Evolutionary conservation across 306 rosid species (phyloP), one percentile per base, ranked within the genome.

Genomic region (Amphicarpaea edgeworthii): DNA sequence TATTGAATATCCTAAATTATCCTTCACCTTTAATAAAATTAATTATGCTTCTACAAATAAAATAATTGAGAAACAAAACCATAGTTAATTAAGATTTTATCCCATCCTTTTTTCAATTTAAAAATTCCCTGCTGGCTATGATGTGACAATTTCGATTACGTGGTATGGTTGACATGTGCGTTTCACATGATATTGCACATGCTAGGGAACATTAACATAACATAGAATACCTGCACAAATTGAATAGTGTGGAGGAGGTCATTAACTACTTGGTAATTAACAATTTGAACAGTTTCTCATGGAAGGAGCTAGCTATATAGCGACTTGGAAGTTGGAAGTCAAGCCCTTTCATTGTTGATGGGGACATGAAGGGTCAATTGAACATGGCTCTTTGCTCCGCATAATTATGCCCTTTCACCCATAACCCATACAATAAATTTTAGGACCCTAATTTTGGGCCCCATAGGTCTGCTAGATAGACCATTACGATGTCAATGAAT

Each of bases 131-230:
- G 58, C 20, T 59, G 66, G 66, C 12, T 19, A 24, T 43, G 79
- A 83, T 53, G 67, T 81, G 89, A 79, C 79, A 85, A 74, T 51
- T 83, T 87, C 64, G 86, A 83, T 86, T 82, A 82, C 82, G 86
- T 78, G 85, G 86, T 76, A 85, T 86, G 89, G 88, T 68, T 85
- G 62, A 70, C 85, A 81, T 70, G 81, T 81, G 85, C 90, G 91
- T 85, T 86, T 88, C 91, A 92, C 97, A 88, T 89, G 97, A 82
- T 78, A 59, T 38, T 76, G 78, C 86, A 82, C 82, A 86, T 83
- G 88, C 58, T 43, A 80, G 96, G 91, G 91, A 89, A 87, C 88
- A n/a, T n/a, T n/a, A n/a, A n/a, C n/a, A n/a, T n/a, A n/a, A n/a
- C n/a, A 82, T 79, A 86, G 85, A 83, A 88, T 84, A 82, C 91